phyloP scores from a whole-genome alignment of 2,329 filamentous ascomycete genomes.

The Phialophora tarda region DNA sequence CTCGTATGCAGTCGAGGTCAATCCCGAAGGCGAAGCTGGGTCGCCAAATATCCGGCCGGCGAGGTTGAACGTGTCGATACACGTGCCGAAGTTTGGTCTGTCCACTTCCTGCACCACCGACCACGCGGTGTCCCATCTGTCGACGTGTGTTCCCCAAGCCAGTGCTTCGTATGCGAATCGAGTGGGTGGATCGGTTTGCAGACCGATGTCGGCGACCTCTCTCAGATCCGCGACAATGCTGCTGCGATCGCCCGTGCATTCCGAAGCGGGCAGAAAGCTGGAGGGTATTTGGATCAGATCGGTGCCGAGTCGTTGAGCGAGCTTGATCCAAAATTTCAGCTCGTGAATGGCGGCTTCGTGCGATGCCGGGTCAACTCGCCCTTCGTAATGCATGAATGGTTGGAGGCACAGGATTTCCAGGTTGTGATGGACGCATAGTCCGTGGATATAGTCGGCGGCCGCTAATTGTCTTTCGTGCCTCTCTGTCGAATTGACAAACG shows the following conservation, averaged over 20 bases:
- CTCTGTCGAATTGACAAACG: constrained; percentile 25
- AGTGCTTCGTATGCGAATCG: constrained; percentile 76
- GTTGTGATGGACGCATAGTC: constrained; percentile 25
- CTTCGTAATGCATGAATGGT: constrained; percentile 80
- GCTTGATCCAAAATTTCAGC: constrained; percentile 70
- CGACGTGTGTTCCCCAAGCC: constrained; percentile 71
- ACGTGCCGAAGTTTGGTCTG: constrained; percentile 74
- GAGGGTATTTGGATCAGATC: constrained; percentile 77
- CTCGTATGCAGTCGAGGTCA: constrained; percentile 60
- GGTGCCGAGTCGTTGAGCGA: constrained; percentile 68
- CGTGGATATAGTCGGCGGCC: constrained; percentile 34
- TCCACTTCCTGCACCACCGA: constrained; percentile 69
- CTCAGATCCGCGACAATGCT: constrained; percentile 44
- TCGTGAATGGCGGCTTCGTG: constrained; percentile 66
- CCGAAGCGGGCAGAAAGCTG: constrained; percentile 63
- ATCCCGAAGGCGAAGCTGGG: constrained; percentile 61
- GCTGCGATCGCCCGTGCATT: constrained; percentile 57
- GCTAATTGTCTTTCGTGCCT: constrained; percentile 31
- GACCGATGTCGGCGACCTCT: constrained; percentile 64
- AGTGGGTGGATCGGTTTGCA: constrained; percentile 58
- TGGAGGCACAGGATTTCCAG: constrained; percentile 39
- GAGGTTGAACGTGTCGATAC: constrained; percentile 80
- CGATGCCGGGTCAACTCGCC: constrained; percentile 66
- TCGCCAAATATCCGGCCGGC: constrained; percentile 74
- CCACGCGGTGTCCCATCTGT: constrained; percentile 76